These are phyloP conservation scores for Verticillium alfalfae DNA, from an alignment of 2,329 filamentous ascomycete genomes.

Conservation along the genomic window DNA sequence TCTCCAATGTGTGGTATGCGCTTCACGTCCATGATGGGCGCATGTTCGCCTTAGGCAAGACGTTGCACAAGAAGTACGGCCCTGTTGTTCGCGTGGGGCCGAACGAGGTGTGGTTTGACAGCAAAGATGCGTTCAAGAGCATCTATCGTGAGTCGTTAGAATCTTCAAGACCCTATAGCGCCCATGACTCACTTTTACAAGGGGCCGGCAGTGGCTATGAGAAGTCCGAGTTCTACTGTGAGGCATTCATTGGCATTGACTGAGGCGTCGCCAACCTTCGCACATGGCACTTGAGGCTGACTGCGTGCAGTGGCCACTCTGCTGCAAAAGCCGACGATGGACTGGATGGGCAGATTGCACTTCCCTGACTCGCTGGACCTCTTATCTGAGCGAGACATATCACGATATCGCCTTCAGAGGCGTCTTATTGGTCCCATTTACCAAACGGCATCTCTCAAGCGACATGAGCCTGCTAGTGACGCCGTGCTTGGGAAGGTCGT, in stretches of 20 bases:
- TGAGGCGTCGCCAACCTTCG: not conserved
- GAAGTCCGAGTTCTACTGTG: conserved; percentile 49
- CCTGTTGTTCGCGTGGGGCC: conserved; percentile 47
- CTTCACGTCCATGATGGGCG: conserved; percentile 37
- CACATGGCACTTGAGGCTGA: not conserved
- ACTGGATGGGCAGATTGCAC: conserved; percentile 26
- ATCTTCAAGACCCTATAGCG: not conserved
- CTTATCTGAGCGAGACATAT: conserved; percentile 40
- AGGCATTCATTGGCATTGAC: conserved; percentile 7
- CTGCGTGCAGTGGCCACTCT: conserved; percentile 34
- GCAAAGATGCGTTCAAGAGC: conserved; percentile 36
- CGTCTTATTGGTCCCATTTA: conserved; percentile 45
- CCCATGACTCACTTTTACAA: conserved; percentile 13
- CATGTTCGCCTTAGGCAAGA: conserved; percentile 32
- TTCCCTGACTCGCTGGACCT: conserved; percentile 43
- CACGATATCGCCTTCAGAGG: conserved; percentile 42
- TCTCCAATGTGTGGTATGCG: conserved; percentile 44
- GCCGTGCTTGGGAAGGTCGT: conserved; percentile 28
- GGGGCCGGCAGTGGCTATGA: conserved; percentile 40
- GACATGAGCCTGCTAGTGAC: conserved; percentile 35
- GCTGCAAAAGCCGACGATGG: conserved; percentile 33
- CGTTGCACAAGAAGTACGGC: conserved; percentile 41
- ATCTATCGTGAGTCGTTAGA: conserved; percentile 36
- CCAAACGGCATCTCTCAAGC: conserved; percentile 32
- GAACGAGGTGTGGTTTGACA: conserved; percentile 48